Conservation (phyloP, 2,329 filamentous ascomycete species). For the Alternaria sp. region DNA sequence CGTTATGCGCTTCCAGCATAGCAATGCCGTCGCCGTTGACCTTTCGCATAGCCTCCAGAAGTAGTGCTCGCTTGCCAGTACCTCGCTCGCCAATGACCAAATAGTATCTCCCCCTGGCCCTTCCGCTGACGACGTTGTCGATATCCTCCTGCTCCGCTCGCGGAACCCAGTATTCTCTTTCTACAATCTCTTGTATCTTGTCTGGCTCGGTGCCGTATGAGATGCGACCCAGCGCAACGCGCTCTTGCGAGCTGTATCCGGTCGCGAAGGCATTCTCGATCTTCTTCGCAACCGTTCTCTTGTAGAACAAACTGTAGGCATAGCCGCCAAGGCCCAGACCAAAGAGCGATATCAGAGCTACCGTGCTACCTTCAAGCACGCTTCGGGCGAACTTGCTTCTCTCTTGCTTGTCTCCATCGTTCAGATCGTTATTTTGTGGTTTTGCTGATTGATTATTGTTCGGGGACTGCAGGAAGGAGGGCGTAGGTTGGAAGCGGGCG, state of each 20-base stretch:
- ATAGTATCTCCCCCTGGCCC: slow-evolving; percentile 80
- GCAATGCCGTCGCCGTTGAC: slow-evolving; percentile 85
- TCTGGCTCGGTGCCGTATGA: slow-evolving; percentile 37
- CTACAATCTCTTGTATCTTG: slow-evolving; percentile 40
- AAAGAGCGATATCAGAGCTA: slow-evolving; percentile 43
- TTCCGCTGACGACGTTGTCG: slow-evolving; percentile 80
- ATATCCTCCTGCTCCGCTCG: slow-evolving; percentile 80
- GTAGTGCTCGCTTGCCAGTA: slow-evolving; percentile 93
- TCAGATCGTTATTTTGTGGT: background rate
- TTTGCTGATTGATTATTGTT: background rate
- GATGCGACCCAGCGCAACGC: slow-evolving; percentile 38
- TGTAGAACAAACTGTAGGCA: slow-evolving; percentile 44
- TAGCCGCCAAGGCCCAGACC: slow-evolving; percentile 44
- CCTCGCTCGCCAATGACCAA: slow-evolving; percentile 94
- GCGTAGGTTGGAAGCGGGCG: slow-evolving; percentile 16
- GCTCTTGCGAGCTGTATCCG: slow-evolving; percentile 45
- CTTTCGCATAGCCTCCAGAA: slow-evolving; percentile 91
- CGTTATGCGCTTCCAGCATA: slow-evolving; percentile 95
- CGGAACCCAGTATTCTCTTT: slow-evolving; percentile 74
- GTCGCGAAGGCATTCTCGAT: slow-evolving; percentile 44
- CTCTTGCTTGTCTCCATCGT: slow-evolving; percentile 19
- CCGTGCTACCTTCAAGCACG: slow-evolving; percentile 44
- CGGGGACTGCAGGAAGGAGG: slow-evolving; percentile 18
- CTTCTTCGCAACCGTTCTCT: slow-evolving; percentile 36
- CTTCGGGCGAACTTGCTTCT: slow-evolving; percentile 39